A percentile compares a stretch with the other conserved stretches of the same genome.
Evolutionary conservation across 176 grass and related monocot genomes (phyloP).

Genomic region (Phoenix dactylifera): DNA sequence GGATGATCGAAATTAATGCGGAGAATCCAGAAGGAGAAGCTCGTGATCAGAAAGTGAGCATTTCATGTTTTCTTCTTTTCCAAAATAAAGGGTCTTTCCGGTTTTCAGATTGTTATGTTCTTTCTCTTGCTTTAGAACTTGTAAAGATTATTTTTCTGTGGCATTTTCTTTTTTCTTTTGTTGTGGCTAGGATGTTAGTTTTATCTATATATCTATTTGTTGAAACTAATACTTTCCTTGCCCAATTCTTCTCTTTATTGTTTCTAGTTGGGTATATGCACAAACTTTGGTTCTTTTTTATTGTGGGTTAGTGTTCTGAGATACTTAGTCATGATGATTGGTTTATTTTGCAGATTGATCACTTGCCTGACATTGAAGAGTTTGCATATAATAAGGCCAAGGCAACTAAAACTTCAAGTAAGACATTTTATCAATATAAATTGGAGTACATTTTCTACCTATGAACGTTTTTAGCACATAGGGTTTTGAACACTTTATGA

Average conservation of each 20-base stretch:
- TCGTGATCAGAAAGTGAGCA: constrained; percentile 14
- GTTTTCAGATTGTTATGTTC: too few relatives aligned
- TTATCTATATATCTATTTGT: too few relatives aligned
- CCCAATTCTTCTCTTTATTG: too few relatives aligned
- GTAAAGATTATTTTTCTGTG: too few relatives aligned
- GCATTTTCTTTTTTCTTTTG: too few relatives aligned
- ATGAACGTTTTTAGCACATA: too few relatives aligned
- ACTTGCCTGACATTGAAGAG: constrained; percentile 75
- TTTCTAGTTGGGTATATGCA: too few relatives aligned
- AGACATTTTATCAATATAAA: constrained; percentile 2
- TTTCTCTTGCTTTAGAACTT: too few relatives aligned
- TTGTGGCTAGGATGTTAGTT: too few relatives aligned
- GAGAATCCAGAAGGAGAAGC: constrained; percentile 25
- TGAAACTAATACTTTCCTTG: too few relatives aligned
- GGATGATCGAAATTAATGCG: constrained; percentile 17
- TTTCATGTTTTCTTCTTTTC: background rate
- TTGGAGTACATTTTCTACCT: too few relatives aligned
- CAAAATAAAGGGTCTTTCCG: background rate
- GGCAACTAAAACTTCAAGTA: constrained; percentile 24
- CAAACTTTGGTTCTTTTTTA: background rate
- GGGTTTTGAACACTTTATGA: too few relatives aligned
- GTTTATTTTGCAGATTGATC: constrained; percentile 32
- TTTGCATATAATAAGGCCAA: constrained; percentile 53
- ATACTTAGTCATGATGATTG: background rate
- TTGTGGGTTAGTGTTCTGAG: background rate